A percentile compares a stretch with the other conserved stretches of the same genome.
Conservation (phyloP, 495 filamentous ascomycete genomes). For the Cenococcum geophilum region DNA sequence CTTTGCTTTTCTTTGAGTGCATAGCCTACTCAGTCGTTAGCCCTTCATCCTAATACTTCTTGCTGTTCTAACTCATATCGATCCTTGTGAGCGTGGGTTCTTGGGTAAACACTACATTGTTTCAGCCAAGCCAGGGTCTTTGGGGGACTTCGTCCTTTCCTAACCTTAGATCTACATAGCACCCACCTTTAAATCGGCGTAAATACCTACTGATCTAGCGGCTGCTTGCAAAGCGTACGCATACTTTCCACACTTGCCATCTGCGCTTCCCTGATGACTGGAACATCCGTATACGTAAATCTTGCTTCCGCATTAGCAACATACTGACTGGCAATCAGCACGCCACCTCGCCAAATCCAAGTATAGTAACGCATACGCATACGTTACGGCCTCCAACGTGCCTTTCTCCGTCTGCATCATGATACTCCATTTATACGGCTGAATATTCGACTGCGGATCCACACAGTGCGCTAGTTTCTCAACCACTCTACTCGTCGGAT, state of each 20-base stretch:
- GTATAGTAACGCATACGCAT: constrained; percentile 4
- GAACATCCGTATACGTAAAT: background rate
- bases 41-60: too few species aligned
- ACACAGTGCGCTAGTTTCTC: background rate
- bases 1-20: too few species aligned
- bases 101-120: too few species aligned
- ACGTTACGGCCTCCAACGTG: background rate
- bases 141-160: too few species aligned
- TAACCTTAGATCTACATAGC: too few species aligned
- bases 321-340: background rate
- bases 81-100: too few species aligned
- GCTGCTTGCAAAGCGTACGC: background rate
- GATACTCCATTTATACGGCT: background rate
- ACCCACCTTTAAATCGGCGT: too few species aligned
- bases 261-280: background rate
- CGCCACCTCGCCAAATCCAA: background rate
- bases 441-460: background rate
- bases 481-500: background rate
- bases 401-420: background rate
- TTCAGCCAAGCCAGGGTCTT: too few species aligned
- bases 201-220: background rate
- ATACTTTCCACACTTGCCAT: background rate
- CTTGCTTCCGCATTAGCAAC: background rate
- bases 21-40: too few species aligned
- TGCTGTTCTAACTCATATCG: too few species aligned